Evolutionary conservation across 345 rosid species (phyloP).

Genomic region (Passiflora organensis): DNA sequence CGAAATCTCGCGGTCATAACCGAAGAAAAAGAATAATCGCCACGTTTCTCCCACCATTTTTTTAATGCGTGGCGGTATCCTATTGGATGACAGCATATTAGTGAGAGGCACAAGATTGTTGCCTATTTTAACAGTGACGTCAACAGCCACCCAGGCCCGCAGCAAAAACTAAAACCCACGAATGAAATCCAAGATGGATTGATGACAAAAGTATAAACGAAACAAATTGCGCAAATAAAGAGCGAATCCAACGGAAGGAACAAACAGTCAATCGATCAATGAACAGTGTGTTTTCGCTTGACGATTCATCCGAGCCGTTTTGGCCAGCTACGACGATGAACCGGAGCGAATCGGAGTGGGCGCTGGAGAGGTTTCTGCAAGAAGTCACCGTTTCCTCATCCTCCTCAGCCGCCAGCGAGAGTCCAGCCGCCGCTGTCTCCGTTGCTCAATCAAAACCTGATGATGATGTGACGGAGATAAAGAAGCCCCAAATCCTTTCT

Average conservation of each 20-base stretch:
- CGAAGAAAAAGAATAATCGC: too few relatives aligned
- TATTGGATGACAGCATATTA: too few relatives aligned
- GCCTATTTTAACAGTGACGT: too few relatives aligned
- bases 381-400: slow-evolving; percentile 33
- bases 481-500: slow-evolving; percentile 11
- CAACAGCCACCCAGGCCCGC: too few relatives aligned
- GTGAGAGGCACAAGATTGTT: too few relatives aligned
- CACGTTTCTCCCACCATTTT: too few relatives aligned
- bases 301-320: slow-evolving; percentile 61
- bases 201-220: too few relatives aligned
- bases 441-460: slow-evolving; percentile 35
- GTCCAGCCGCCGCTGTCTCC: slow-evolving; percentile 28
- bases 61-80: too few relatives aligned
- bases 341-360: slow-evolving; percentile 73
- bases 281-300: slow-evolving; percentile 45
- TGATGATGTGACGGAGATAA: slow-evolving; percentile 45
- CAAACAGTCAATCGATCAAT: not conserved
- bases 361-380: slow-evolving; percentile 46
- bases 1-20: too few relatives aligned
- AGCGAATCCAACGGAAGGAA: not conserved
- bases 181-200: too few relatives aligned
- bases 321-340: slow-evolving; percentile 51
- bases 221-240: not conserved
- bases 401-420: slow-evolving; percentile 25
- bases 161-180: too few relatives aligned